Evolutionary conservation across 177 flowering plant species (phyloP), one percentile per base, ranked within the genome.

Genomic region (Vitis hybrid): DNA sequence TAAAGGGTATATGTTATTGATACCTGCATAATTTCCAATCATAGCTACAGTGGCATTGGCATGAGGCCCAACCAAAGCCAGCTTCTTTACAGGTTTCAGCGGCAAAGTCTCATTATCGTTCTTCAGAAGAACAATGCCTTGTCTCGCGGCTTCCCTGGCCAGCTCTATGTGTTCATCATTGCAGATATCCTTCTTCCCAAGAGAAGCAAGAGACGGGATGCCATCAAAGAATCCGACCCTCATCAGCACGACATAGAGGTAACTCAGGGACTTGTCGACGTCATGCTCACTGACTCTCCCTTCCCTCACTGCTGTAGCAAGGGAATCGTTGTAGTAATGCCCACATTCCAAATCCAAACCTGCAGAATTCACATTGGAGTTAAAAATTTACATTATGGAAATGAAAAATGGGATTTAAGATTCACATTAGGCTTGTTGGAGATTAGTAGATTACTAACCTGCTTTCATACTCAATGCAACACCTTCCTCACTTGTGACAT

Each of bases 81-180:
- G 5, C 8, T 39, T 39, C 7, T 4, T 39, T 39, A 5, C 7
- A 2, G 64, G n/a, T 5, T 5, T 51, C 70, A 80, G 60, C 14
- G 86, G 86, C 66, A 83, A 58, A 19, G 69, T 62, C 10, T 3
- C 16, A 0, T 68, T 61, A 13, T 68, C 60, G 19, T 81, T 78
- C 63, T 78, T 74, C 1, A 81, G 72, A 5, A 81, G 66, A 39
- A 81, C 84, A 15, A 78, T 78, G 3, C 84, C 81, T 69, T 78
- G 68, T 63, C 76, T 68, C 16, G 84, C 84, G 1, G 80, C 79
- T 64, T 81, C 72, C 0, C 52, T 33, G 0, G 81, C 76, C n/a
- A 81, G 26, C 7, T 76, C 76, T 0, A 29, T 18, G 64, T 79
- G 59, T 2, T 52, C 60, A 1, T 29, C 7, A 1, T 72, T 2